phyloP scores from a whole-genome alignment of 2,329 filamentous ascomycete species.

The Magnaporthiopsis rhizophila region DNA sequence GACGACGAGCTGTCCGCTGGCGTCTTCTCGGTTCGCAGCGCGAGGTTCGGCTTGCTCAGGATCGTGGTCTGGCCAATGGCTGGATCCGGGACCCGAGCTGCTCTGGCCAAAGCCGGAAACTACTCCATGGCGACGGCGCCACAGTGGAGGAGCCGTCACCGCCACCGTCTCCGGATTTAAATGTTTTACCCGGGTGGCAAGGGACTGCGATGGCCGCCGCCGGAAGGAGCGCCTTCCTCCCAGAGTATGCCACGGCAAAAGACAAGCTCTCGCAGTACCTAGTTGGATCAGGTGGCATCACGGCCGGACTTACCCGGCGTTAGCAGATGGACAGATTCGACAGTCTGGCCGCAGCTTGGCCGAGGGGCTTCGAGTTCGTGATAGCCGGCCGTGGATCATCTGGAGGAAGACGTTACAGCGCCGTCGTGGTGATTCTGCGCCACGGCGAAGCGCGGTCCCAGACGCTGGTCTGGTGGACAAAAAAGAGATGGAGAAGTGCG shows the following conservation, averaged over 20 bases:
- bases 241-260: conserved; percentile 42
- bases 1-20: conserved; percentile 35
- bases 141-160: conserved; percentile 47
- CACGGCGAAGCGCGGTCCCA: conserved; percentile 38
- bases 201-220: conserved; percentile 40
- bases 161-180: conserved; percentile 42
- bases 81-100: conserved; percentile 32
- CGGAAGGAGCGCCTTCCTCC: conserved; percentile 42
- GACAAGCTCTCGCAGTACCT: conserved; percentile 37
- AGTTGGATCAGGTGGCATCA: conserved; percentile 41
- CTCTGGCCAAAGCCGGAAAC: conserved; percentile 30
- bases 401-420: conserved; percentile 52
- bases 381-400: conserved; percentile 54
- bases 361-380: too few relatives aligned
- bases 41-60: conserved; percentile 46
- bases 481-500: conserved; percentile 42
- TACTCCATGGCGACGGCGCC: conserved; percentile 40
- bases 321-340: conserved; percentile 48
- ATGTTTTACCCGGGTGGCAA: conserved; percentile 43
- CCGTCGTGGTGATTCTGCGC: conserved; percentile 35
- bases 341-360: conserved; percentile 41
- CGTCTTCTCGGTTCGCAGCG: conserved; percentile 30
- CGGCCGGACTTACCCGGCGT: conserved; percentile 30
- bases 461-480: conserved; percentile 52
- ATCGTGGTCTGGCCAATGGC: conserved; percentile 44